Evolutionary conservation across 257 asterid species (phyloP), one percentile per base, ranked within the genome.

Genomic region (Solanum lycopersicoides): DNA sequence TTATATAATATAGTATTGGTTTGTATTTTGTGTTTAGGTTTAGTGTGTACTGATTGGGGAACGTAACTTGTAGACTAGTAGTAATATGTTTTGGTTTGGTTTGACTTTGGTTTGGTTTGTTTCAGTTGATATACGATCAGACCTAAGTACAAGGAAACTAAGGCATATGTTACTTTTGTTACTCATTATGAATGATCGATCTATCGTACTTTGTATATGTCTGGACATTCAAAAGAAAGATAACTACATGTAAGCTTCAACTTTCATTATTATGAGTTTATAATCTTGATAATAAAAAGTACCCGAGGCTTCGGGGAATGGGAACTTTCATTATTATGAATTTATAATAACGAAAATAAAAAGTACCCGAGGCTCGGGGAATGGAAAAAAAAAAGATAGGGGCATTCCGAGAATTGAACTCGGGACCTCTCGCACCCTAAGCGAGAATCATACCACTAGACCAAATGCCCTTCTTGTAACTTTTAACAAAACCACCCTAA

Each of bases 381-480:
- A 47, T 13, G 13, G 56, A 20, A 18, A 2, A 5, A 47, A 47
- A 47, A 47, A 1, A 1, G 42, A 6, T 39, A 4, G 69, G 96
- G 96, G 96, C 96, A 92, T 92, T 94, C 95, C 92, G 93, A 93
- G 95, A 94, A 94, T 94, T 94, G 98, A 94, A 94, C 95, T 92
- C 94, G 93, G 94, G 95, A 93, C 98, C 98, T 93, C 98, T 93
- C 94, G 95, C 97, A 95, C 97, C 97, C 96, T 94, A 93, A 93
- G 95, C 93, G 92, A 94, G 95, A 93, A 93, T 94, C 95, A 93
- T 92, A 90, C 97, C 95, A 93, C 96, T 93, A 94, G 97, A 94
- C 93, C 96, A 92, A 94, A 93, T 93, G 95, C 95, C 95, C 94
- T 15, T 63, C 1, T 7, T 39, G 42, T 9, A 9, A 41, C 3